Conservation (phyloP, 2,329 filamentous ascomycete genomes). For the Myotisia sp. region DNA sequence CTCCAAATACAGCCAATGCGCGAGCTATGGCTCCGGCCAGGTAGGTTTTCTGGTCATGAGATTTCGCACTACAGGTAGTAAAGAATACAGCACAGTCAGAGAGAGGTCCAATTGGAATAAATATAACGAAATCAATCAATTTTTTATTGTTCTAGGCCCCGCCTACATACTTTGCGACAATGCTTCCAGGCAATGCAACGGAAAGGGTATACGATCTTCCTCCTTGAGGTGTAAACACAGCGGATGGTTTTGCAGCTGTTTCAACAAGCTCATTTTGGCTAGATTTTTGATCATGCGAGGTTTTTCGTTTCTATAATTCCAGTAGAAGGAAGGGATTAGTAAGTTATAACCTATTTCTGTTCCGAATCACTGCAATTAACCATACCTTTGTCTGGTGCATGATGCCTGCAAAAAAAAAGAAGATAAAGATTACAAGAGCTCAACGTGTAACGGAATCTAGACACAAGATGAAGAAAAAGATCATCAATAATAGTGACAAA, state of each 20-base stretch:
- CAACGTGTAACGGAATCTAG: too few species aligned
- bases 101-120: too few species aligned
- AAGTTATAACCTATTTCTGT: not conserved
- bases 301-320: slow-evolving; percentile 16
- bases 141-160: too few species aligned
- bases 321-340: not conserved
- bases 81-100: too few species aligned
- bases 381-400: slow-evolving; percentile 8
- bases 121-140: not conserved
- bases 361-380: too few species aligned
- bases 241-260: slow-evolving; percentile 53
- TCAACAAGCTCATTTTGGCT: slow-evolving; percentile 16
- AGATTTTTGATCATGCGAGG: slow-evolving; percentile 9
- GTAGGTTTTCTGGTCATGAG: slow-evolving; percentile 60
- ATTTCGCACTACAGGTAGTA: slow-evolving; percentile 46
- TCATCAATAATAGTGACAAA: too few species aligned
- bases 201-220: slow-evolving; percentile 61
- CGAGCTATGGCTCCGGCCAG: slow-evolving; percentile 64
- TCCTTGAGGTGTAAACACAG: slow-evolving; percentile 50
- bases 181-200: slow-evolving; percentile 63
- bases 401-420: too few species aligned
- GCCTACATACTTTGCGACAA: slow-evolving; percentile 59
- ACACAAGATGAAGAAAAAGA: too few species aligned
- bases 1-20: slow-evolving; percentile 64
- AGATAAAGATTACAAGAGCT: too few species aligned